phyloP scores from a whole-genome alignment of 1,284 basidiomycete genomes.

The Pascua sp. region DNA sequence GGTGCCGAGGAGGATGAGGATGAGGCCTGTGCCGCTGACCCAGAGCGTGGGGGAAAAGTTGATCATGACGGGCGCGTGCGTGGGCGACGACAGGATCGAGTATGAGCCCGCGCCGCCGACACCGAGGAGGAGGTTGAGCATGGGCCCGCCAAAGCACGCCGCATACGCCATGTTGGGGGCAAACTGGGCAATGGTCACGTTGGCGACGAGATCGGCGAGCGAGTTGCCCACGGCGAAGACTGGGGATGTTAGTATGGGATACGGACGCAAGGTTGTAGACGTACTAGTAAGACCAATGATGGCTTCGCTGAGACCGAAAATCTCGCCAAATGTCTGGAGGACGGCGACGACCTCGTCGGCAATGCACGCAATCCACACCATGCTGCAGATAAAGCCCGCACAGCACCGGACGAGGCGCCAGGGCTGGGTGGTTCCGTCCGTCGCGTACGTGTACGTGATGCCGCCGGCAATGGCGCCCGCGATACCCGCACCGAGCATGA shows the following conservation, averaged over 20 bases:
- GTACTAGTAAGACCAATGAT: conserved; percentile 83
- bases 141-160: conserved; percentile 54
- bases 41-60: conserved; percentile 78
- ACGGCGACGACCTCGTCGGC: conserved; percentile 89
- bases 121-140: conserved; percentile 89
- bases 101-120: conserved; percentile 48
- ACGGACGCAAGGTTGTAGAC: neutral
- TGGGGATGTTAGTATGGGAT: conserved; percentile 8
- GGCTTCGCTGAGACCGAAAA: conserved; percentile 93
- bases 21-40: conserved; percentile 73
- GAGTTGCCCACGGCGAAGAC: conserved; percentile 95
- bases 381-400: conserved; percentile 80
- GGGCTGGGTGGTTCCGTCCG: conserved; percentile 59
- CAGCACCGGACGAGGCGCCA: conserved; percentile 72
- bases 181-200: conserved; percentile 78
- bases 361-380: conserved; percentile 94
- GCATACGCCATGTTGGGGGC: conserved; percentile 50
- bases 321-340: conserved; percentile 84
- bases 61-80: conserved; percentile 67
- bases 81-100: conserved; percentile 42
- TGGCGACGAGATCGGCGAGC: conserved; percentile 92
- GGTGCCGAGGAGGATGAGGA: conserved; percentile 70
- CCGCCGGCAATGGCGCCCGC: conserved; percentile 58
- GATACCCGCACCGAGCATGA: conserved; percentile 57
- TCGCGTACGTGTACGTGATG: conserved; percentile 62